Evolutionary conservation across 2,329 filamentous ascomycete genomes (phyloP), one percentile per base, ranked within the genome.

Genomic region (Curvularia verruculosa): DNA sequence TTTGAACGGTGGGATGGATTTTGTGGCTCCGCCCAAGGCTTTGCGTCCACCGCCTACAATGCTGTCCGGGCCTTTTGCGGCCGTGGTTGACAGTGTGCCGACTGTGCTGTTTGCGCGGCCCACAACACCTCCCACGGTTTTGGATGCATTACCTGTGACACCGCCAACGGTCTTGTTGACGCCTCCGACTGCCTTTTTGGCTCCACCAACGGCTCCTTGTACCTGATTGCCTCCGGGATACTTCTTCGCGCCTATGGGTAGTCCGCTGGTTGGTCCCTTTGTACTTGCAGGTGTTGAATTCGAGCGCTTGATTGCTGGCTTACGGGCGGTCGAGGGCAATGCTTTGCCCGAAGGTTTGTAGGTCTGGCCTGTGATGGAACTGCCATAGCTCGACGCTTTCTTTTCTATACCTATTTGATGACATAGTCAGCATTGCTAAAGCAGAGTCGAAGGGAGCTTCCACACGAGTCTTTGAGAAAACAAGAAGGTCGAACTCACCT

Each of bases 271-370:
- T 3, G 69, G 54, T 12, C 60, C 58, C 37, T 65, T 68, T 18
- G 57, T 66, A 3, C 64, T 61, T 12, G 72, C 69, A 13, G 74
- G 74, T 10, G 63, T 64, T 3, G 72, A 75, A 53, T 73, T 71
- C 1, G 71, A 75, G 18, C 73, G 71, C 53, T 73, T 73, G 19
- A 68, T 45, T 2, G 58, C 70, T 7, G 72, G 65, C 31, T 73
- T 74, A 19, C 66, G 67, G 3, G 71, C 70, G 34, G 70, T 71
- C 1, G 69, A 69, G 0, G 69, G 69, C 7, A 73, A 63, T 1
- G 72, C 61, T 56, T 73, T 71, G 13, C 65, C 61, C 6, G 65
- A 61, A 1, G 69, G 51, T 39, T 70, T 51, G 56, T 73, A 70
- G 3, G 60, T 61, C 58, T 75, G 69, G 6, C 72, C 72, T 3